phyloP scores from a whole-genome alignment of 495 filamentous ascomycete genomes.

The Pseudotulostoma volvatum region DNA sequence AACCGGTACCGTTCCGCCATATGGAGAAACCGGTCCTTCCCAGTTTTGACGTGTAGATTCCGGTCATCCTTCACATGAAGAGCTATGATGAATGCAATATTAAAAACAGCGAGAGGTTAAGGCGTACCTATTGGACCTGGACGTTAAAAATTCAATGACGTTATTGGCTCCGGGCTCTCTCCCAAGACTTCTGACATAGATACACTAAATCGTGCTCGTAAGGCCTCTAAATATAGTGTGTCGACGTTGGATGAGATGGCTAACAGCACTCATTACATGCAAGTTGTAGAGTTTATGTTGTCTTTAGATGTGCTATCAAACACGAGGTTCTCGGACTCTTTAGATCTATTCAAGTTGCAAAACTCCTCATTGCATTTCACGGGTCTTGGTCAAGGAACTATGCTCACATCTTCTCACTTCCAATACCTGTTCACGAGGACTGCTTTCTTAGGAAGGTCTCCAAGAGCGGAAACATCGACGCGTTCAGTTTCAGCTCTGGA shows the following conservation, averaged over 20 bases:
- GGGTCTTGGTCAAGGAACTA: neutral
- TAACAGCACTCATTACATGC: neutral
- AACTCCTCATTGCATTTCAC: neutral
- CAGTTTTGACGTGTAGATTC: neutral
- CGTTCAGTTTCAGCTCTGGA: neutral
- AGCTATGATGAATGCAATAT: neutral
- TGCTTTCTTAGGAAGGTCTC: neutral
- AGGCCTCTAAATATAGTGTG: neutral
- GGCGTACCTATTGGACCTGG: neutral
- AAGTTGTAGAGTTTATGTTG: neutral
- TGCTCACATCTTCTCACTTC: neutral
- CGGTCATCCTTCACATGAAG: neutral
- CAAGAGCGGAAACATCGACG: neutral
- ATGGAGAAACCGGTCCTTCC: neutral
- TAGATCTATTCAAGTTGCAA: neutral
- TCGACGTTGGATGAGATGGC: neutral
- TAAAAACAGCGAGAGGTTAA: neutral
- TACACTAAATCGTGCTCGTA: neutral
- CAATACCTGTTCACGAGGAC: no score
- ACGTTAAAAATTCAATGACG: neutral
- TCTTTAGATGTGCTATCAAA: neutral
- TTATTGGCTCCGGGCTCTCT: neutral
- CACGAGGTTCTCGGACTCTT: neutral
- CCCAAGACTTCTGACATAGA: neutral
- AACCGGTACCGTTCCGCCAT: neutral